phyloP scores from a whole-genome alignment of 2,329 filamentous ascomycete species.

The Epichloe festucae region DNA sequence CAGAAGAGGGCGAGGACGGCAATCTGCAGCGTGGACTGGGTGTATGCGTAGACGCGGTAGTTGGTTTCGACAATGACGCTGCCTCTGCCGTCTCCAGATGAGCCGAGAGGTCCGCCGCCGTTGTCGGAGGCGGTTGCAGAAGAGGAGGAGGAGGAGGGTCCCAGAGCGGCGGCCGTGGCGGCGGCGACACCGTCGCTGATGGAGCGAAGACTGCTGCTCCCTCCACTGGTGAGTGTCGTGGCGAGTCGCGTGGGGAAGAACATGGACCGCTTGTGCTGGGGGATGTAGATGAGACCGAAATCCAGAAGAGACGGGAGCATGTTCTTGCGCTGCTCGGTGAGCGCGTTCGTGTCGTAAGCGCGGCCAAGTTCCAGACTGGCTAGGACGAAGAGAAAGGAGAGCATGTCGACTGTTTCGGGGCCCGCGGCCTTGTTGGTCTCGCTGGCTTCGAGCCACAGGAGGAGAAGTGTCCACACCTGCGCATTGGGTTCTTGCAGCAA shows the following conservation, averaged over 20 bases:
- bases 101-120: constrained; percentile 21
- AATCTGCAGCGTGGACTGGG: constrained; percentile 84
- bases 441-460: constrained; percentile 83
- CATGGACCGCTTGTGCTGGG: constrained; percentile 41
- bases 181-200: constrained; percentile 56
- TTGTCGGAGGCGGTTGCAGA: background rate
- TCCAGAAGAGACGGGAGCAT: constrained; percentile 87
- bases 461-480: constrained; percentile 89
- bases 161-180: constrained; percentile 37
- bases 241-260: constrained; percentile 89
- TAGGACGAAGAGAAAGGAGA: constrained; percentile 92
- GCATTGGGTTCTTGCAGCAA: constrained; percentile 90
- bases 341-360: constrained; percentile 74
- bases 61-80: constrained; percentile 97
- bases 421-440: constrained; percentile 43
- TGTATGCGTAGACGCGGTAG: constrained; percentile 95
- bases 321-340: constrained; percentile 68
- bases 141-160: constrained; percentile 24
- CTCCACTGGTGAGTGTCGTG: constrained; percentile 80
- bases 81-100: constrained; percentile 43
- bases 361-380: constrained; percentile 85
- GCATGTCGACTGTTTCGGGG: constrained; percentile 83
- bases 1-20: constrained; percentile 85
- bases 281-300: constrained; percentile 81
- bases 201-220: constrained; percentile 58